Evolutionary conservation across 2,329 filamentous ascomycete species (phyloP), one percentile per base, ranked within the genome.

Genomic region (Lachnellula suecica): DNA sequence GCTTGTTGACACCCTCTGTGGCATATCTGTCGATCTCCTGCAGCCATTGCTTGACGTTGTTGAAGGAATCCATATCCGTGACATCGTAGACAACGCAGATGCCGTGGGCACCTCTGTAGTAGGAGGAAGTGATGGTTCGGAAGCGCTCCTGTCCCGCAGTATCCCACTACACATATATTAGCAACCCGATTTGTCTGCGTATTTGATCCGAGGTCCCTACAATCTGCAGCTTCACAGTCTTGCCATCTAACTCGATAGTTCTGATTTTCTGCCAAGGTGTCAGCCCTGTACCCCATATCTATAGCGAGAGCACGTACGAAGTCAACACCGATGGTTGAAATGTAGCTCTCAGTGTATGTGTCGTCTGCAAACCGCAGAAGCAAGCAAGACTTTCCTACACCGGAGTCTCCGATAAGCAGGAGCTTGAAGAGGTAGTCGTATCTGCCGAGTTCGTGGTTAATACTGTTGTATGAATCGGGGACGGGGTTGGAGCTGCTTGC

Each of bases 341-440:
- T 99, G 81, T 97, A 99, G 73, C 90, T 96, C 80, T 97, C 94
- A 57, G 94, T 99, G 81, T 97, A 99, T 74, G 94, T 97, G 71
- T 97, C 92, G 72, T 97, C 94, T 71, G 94, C 94, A 71, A 99
- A 99, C 79, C 94, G 91, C 72, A 99, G 82, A 65, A 99, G 83
- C 79, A 99, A 75, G 78, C 94, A 99, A 71, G 94, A 99, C 88
- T 99, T 99, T 88, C 94, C 94, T 70, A 99, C 94, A 85, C 94
- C 94, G 74, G 94, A 99, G 75, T 99, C 94, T 77, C 94, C 94
- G 85, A 99, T 99, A 81, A 99, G 93, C 76, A 99, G 90, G 64
- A 99, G 91, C 87, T 99, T 99, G 87, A 99, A 99, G 71, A 99
- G 91, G 76, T 99, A 99, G 75, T 99, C 94, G 89, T 99, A 99